These are phyloP conservation scores for Sphaceloma murrayae DNA, from an alignment of 2,329 filamentous ascomycete species.

Conservation along the genomic window DNA sequence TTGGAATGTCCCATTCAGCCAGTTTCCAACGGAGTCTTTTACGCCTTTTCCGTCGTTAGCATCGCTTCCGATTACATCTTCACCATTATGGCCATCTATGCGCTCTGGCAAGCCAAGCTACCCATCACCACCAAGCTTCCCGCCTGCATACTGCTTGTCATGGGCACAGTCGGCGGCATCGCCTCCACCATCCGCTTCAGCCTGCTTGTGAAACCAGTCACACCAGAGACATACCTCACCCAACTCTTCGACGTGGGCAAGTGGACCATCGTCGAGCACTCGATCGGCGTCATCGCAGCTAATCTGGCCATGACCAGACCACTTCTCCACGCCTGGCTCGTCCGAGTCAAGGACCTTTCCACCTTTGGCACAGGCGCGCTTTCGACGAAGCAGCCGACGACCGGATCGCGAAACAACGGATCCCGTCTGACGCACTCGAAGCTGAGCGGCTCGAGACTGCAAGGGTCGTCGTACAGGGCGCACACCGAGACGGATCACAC, in stretches of 20 bases:
- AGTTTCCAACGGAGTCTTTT: constrained; percentile 16
- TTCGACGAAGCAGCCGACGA: neutral
- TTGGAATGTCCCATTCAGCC: constrained; percentile 20
- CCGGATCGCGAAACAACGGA: neutral
- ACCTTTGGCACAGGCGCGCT: neutral
- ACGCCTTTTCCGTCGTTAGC: constrained; percentile 23
- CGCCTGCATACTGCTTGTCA: constrained; percentile 4
- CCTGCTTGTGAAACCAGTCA: constrained; percentile 9
- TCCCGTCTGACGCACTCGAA: neutral
- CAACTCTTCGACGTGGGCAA: constrained; percentile 23
- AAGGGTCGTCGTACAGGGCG: neutral
- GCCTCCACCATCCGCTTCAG: constrained; percentile 12
- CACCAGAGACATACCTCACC: constrained; percentile 23
- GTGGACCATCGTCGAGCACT: constrained; percentile 28
- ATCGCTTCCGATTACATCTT: constrained; percentile 32
- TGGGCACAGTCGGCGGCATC: constrained; percentile 8
- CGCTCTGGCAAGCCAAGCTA: constrained; percentile 25
- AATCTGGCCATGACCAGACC: constrained; percentile 28
- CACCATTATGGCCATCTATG: constrained; percentile 29
- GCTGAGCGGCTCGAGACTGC: neutral
- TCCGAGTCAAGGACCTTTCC: constrained; percentile 8
- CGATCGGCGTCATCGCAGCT: constrained; percentile 29
- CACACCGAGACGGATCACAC: neutral
- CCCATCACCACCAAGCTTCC: constrained; percentile 4
- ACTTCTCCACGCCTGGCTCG: constrained; percentile 22